Percentiles rank a stretch among this genome's conserved stretches.
Evolutionary conservation across 2,329 filamentous ascomycete genomes (phyloP).

Genomic region (Rhynchosporium secalis): DNA sequence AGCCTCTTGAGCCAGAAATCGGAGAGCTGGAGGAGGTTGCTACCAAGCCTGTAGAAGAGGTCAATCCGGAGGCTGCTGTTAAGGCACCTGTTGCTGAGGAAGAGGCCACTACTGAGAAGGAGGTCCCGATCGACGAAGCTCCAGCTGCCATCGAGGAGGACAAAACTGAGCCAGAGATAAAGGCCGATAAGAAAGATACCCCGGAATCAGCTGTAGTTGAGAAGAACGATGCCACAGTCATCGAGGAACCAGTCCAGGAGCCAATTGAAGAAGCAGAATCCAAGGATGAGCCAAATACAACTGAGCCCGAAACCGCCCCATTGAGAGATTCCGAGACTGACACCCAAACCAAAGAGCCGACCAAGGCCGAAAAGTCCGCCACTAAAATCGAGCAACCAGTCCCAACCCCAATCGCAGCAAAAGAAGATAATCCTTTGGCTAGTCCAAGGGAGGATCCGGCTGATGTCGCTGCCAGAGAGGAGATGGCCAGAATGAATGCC

Average conservation of each 20-base stretch:
- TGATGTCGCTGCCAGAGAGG: slow-evolving; percentile 14
- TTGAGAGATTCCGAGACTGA: not conserved
- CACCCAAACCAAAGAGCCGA: not conserved
- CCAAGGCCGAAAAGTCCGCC: slow-evolving; percentile 12
- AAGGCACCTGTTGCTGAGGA: slow-evolving; percentile 30
- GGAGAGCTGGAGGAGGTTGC: slow-evolving; percentile 19
- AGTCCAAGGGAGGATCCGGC: slow-evolving; percentile 7
- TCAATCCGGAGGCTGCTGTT: slow-evolving; percentile 31
- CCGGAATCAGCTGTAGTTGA: slow-evolving; percentile 4
- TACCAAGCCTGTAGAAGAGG: slow-evolving; percentile 15
- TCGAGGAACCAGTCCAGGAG: slow-evolving; percentile 9
- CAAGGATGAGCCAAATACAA: not conserved
- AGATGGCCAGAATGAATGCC: slow-evolving; percentile 17
- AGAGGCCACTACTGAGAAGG: slow-evolving; percentile 19
- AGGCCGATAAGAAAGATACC: slow-evolving; percentile 4
- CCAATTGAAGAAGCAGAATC: not conserved
- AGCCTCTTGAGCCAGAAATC: slow-evolving; percentile 17
- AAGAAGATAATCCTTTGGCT: not conserved
- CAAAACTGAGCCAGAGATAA: slow-evolving; percentile 14
- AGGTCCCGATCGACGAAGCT: slow-evolving; percentile 29
- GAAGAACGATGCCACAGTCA: slow-evolving; percentile 4
- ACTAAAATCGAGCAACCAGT: slow-evolving; percentile 11
- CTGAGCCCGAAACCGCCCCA: not conserved
- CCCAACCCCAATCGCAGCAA: slow-evolving; percentile 6
- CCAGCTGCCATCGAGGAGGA: slow-evolving; percentile 19